Evolutionary conservation across 257 asterid genomes (phyloP).

Genomic region (Ocimum tenuiflorum): DNA sequence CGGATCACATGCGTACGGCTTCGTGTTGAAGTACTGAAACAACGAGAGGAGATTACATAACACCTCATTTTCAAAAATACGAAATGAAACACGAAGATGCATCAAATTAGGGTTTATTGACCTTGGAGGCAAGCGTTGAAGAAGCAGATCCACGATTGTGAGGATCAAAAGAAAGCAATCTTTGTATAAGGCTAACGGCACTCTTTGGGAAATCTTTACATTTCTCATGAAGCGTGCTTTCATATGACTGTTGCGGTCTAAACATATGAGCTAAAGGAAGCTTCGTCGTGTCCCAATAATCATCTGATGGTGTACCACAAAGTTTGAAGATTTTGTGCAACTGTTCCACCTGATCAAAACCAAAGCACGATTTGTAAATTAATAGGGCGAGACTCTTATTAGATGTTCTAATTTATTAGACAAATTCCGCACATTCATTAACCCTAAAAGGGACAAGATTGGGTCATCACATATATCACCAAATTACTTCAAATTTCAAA

Average conservation of each 20-base stretch:
- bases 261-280: slow-evolving; percentile 92
- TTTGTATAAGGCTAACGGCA: slow-evolving; percentile 62
- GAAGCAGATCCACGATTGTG: slow-evolving; percentile 70
- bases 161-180: slow-evolving; percentile 76
- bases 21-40: slow-evolving; percentile 65
- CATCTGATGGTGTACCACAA: slow-evolving; percentile 80
- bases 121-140: slow-evolving; percentile 70
- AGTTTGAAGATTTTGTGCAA: slow-evolving; percentile 91
- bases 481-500: too few species aligned
- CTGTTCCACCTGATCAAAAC: slow-evolving; percentile 64
- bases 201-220: slow-evolving; percentile 75
- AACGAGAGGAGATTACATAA: background rate
- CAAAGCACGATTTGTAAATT: too few species aligned
- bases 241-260: slow-evolving; percentile 71
- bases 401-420: too few species aligned
- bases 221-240: slow-evolving; percentile 65
- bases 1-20: slow-evolving; percentile 82
- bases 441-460: too few species aligned
- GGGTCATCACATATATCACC: too few species aligned
- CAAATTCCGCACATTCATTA: too few species aligned
- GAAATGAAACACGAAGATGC: background rate
- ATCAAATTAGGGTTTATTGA: too few species aligned
- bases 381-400: too few species aligned
- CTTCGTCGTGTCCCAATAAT: slow-evolving; percentile 60
- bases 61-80: too few species aligned